Conservation (phyloP, 176 grass and related monocot genomes). For the Raddia guianensis region DNA sequence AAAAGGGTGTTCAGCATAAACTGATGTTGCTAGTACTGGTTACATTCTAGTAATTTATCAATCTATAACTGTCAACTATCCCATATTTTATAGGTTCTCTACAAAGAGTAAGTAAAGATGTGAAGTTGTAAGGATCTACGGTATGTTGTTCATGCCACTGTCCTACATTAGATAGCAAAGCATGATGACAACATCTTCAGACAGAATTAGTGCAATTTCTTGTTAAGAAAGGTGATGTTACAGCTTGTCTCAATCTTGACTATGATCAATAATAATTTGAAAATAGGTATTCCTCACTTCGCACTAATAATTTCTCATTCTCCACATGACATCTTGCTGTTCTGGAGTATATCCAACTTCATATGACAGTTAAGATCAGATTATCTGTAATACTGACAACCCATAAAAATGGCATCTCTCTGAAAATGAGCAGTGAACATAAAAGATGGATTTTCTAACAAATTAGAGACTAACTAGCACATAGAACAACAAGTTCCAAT, state of each 20-base stretch:
- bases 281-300: neutral
- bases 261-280: neutral
- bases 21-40: neutral
- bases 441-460: neutral
- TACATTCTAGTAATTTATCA: neutral
- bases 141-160: neutral
- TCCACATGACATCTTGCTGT: neutral
- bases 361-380: neutral
- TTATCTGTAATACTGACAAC: neutral
- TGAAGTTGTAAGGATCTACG: neutral
- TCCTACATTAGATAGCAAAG: neutral
- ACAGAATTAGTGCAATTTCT: neutral
- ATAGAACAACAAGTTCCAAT: slow-evolving; percentile 1
- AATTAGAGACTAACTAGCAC: neutral
- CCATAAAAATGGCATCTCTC: neutral
- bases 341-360: neutral
- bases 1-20: neutral
- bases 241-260: neutral
- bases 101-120: neutral
- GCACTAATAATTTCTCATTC: neutral
- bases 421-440: neutral
- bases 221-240: neutral
- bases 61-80: slow-evolving; percentile 4
- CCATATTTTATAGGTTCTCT: neutral
- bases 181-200: neutral